Conservation (phyloP, 768 basidiomycete genomes). For the Lactarius tabidus region DNA sequence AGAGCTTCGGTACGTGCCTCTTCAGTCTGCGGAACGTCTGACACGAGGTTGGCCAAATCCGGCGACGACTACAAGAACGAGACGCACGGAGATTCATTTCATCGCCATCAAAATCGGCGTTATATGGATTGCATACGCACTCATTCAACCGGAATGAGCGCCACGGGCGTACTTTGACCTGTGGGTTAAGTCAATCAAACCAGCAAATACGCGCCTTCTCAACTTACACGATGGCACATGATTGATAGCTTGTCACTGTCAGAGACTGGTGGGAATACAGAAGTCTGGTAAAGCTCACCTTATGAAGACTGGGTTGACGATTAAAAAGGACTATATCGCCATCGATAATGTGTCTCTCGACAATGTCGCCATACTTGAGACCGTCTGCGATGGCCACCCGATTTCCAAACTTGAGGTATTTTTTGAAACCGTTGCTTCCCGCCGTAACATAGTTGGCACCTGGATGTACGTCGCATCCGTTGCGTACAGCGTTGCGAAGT, state of each 20-base stretch:
- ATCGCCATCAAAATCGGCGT: constrained; percentile 99
- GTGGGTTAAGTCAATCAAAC: constrained; percentile 13
- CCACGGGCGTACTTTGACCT: constrained; percentile 95
- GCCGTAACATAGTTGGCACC: constrained; percentile 92
- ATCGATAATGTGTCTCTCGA: constrained; percentile 92
- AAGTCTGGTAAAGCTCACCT: constrained; percentile 42
- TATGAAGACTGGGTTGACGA: constrained; percentile 97
- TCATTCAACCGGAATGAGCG: constrained; percentile 95
- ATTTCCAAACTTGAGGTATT: constrained; percentile 86
- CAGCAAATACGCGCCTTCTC: background rate
- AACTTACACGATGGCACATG: constrained; percentile 89
- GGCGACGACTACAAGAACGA: constrained; percentile 6
- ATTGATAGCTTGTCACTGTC: constrained; percentile 74
- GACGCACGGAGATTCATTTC: constrained; percentile 97
- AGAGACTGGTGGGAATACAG: constrained; percentile 2
- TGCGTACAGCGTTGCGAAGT: constrained; percentile 73
- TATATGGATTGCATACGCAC: constrained; percentile 98
- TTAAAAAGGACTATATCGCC: constrained; percentile 98
- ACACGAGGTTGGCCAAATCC: constrained; percentile 11
- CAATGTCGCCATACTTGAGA: constrained; percentile 82
- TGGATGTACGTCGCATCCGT: constrained; percentile 88
- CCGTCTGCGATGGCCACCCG: constrained; percentile 75
- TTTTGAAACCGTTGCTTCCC: constrained; percentile 76
- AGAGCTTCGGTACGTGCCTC: constrained; percentile 96
- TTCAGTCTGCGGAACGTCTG: constrained; percentile 98